Conservation (phyloP, 148 eudicot species). For the Chenopodium formosanum region DNA sequence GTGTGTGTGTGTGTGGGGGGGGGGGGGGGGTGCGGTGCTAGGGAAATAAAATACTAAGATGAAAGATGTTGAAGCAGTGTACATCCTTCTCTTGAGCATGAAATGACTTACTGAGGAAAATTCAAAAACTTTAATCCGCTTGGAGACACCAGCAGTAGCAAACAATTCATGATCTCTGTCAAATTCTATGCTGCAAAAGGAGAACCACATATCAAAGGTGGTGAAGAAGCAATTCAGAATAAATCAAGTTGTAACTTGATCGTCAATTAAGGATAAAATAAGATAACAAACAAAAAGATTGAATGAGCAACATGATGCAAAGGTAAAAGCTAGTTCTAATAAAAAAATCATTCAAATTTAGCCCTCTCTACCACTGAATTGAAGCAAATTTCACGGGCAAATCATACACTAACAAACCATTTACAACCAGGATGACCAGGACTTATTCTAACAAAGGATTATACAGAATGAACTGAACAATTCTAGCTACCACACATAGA, state of each 20-base stretch:
- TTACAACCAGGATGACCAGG: neutral
- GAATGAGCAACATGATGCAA: neutral
- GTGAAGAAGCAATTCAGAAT: neutral
- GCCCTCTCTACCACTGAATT: neutral
- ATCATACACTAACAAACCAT: neutral
- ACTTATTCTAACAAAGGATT: neutral
- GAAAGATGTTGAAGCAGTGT: too few relatives aligned
- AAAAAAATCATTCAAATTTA: neutral
- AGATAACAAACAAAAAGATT: neutral
- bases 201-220: slow-evolving; percentile 7
- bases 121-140: slow-evolving; percentile 87
- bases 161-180: slow-evolving; percentile 90
- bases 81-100: neutral
- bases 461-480: neutral
- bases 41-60: neutral
- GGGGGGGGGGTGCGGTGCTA: neutral
- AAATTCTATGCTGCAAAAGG: slow-evolving; percentile 84
- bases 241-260: neutral
- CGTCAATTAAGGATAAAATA: neutral
- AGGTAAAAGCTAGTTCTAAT: neutral
- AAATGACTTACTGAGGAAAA: slow-evolving; percentile 62
- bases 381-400: neutral
- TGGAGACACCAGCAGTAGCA: slow-evolving; percentile 97
- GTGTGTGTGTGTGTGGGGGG: neutral
- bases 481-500: neutral